Evolutionary conservation across 129 eudicot genomes (phyloP), one percentile per base, ranked within the genome.

Genomic region (Chrysanthemum makinoi): DNA sequence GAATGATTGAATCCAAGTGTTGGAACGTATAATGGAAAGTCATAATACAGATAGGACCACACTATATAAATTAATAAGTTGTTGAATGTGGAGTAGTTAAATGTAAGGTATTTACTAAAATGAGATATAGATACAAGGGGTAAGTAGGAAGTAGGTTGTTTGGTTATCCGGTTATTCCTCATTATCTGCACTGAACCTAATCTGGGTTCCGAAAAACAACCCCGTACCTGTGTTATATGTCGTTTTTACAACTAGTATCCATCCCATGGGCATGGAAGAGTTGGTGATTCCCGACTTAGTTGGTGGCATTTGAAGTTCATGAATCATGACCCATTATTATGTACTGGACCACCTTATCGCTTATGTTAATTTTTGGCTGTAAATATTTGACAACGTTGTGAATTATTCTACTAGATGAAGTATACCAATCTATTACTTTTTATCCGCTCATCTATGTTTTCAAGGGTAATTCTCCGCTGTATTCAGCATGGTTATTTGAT

Each of bases 401-500:
- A 30, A 17, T 4, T 19, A 17, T 14, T 55, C 13, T 57, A 65
- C 44, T 39, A 22, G 18, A 53, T 72, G 50, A 70, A 43, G 28
- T 39, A 43, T 57, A 43, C 10, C 46, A 39, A 39, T 39, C 10
- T 39, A 39, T 39, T 5, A 39, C 46, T 39, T 39, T 39, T 39
- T 39, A 39, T 39, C 46, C 6, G 9, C 51, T 64, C n/a, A 13
- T 16, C 26, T 65, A 39, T 43, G 3, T 53, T 44, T 48, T 35
- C 46, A 39, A 9, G n/a, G 11, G 43, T 15, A 44, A 18, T 62
- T 48, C 7, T 22, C 20, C 8, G 16, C 47, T 17, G 53, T 13
- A 48, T 62, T 3, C 69, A 39, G 51, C 35, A 50, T 19, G 10
- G 28, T 44, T 51, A 39, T 15, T 70, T 65, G 46, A 71, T 75